Conservation (phyloP, 2,329 filamentous ascomycete species). For the Colletotrichum spinosum region DNA sequence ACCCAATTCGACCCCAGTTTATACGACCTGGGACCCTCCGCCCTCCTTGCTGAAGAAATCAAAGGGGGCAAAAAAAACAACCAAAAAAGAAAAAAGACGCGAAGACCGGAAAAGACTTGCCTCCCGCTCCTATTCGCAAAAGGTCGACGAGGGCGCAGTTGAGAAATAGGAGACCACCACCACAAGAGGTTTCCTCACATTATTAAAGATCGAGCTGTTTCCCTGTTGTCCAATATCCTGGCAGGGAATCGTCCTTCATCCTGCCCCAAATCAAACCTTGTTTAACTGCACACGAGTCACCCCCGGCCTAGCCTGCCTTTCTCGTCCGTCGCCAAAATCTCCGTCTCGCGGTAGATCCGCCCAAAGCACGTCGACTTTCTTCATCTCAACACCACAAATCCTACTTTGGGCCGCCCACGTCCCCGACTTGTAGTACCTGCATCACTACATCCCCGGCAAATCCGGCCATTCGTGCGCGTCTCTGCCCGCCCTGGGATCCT, state of each 20-base stretch:
- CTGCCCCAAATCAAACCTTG: conserved; percentile 18
- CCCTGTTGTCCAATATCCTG: neutral
- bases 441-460: too few species aligned
- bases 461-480: too few species aligned
- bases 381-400: neutral
- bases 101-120: conserved; percentile 9
- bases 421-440: too few species aligned
- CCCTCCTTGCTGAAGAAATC: neutral
- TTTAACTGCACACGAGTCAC: conserved; percentile 9
- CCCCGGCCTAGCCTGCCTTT: neutral
- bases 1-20: conserved; percentile 28
- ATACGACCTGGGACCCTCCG: conserved; percentile 19
- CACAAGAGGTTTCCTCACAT: too few species aligned
- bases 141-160: conserved; percentile 14
- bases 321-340: neutral
- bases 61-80: neutral
- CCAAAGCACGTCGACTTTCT: conserved; percentile 17
- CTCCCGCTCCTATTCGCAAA: conserved; percentile 5
- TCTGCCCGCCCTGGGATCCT: too few species aligned
- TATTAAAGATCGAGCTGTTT: too few species aligned
- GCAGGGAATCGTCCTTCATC: neutral
- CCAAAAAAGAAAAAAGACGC: conserved; percentile 10
- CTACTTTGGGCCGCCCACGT: too few species aligned
- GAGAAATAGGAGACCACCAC: neutral
- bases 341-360: neutral